These are phyloP conservation scores for Kuraishia capsulata DNA, from an alignment of 805 yeast genomes.

Conservation along the genomic window DNA sequence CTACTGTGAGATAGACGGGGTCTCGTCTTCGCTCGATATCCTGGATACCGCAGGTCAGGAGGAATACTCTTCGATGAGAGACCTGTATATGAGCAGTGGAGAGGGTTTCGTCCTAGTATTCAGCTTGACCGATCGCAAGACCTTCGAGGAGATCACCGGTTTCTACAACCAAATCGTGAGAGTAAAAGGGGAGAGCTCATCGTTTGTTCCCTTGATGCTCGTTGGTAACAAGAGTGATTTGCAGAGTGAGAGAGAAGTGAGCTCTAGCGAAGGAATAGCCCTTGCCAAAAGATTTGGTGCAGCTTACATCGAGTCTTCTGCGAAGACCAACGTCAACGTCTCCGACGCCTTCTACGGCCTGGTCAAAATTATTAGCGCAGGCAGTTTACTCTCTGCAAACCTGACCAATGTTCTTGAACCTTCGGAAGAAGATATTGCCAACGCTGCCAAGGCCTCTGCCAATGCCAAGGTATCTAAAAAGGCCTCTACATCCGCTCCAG, in stretches of 20 bases:
- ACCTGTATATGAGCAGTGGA: constrained; percentile 93
- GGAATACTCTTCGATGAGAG: constrained; percentile 89
- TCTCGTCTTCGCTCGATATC: constrained; percentile 72
- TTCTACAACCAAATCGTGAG: constrained; percentile 46
- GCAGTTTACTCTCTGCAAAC: constrained; percentile 14
- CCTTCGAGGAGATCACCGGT: constrained; percentile 76
- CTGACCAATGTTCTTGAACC: constrained; percentile 4
- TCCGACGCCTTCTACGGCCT: constrained; percentile 24
- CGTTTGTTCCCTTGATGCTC: constrained; percentile 65
- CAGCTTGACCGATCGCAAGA: constrained; percentile 74
- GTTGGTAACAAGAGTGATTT: constrained; percentile 75
- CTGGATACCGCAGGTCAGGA: constrained; percentile 98
- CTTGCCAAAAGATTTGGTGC: constrained; percentile 61
- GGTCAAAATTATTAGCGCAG: constrained; percentile 22
- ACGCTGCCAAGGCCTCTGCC: neutral
- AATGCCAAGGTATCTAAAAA: neutral
- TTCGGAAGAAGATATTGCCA: neutral
- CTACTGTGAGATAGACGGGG: constrained; percentile 75
- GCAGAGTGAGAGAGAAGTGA: constrained; percentile 55
- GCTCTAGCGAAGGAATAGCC: constrained; percentile 45
- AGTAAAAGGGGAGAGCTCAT: constrained; percentile 37
- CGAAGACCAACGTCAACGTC: constrained; percentile 85
- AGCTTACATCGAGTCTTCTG: constrained; percentile 85
- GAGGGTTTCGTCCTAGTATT: constrained; percentile 90
- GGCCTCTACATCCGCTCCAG: too few relatives aligned